Base-by-base conservation (phyloP, 176 grass and related monocot species). In the Carex kokanica region DNA sequence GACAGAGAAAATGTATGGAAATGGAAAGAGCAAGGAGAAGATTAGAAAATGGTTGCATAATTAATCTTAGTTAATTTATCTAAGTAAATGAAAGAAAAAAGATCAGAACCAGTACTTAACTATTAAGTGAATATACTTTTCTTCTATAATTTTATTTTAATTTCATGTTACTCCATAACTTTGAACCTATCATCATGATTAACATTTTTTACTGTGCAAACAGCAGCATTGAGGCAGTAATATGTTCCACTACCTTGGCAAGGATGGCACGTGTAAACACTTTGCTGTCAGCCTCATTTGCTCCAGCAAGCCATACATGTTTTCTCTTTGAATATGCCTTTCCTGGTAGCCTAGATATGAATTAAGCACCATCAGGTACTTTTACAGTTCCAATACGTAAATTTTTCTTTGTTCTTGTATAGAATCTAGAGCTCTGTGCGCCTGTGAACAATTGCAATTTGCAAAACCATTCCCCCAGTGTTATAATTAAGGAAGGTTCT, bases 201-300 rank as follows among this genome's bases (percentile, higher is more conserved):
- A 53, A 31, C 29, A 38, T 20, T 70, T 0, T 74, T 51, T 56
- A 24, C 5, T 20, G 15, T 20, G 10, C 9, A 49, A 49, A 49
- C 10, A 49, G 45, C 9, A 49, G 9, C 11, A 49, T 49, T 49
- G 10, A 49, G 45, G 45, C 10, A 49, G 9, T 49, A 49, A 49
- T 49, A 49, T 49, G 11, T 1, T 7, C 2, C 10, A 24, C 3
- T 75, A 93, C 95, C 91, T 90, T 98, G 13, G 96, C 96, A 14
- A 98, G 96, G 71, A 98, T 98, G 6, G 96, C 96, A 75, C 96
- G 94, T 31, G 85, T 80, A 18, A 98, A 98, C 7, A 89, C 86
- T 83, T 90, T 93, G 89, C 89, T 98, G 25, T 95, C 89, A 54
- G 86, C 93, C 84, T 95, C 81, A 62, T 90, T 95, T 79, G 95